phyloP scores from a whole-genome alignment of 2,329 filamentous ascomycete species.

The Sclerotinia borealis region DNA sequence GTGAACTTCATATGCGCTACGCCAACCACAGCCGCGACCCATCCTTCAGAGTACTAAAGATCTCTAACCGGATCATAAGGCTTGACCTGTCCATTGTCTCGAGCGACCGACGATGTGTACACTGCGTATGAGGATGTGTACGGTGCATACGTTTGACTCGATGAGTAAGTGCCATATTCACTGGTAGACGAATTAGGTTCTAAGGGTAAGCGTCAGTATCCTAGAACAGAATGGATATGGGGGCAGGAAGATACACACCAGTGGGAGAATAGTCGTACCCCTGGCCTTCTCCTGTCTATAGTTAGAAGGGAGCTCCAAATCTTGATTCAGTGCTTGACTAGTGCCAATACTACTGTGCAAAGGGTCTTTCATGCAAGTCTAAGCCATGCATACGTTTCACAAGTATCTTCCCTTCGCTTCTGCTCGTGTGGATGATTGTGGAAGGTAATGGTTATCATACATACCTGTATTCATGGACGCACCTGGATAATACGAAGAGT shows the following conservation, averaged over 20 bases:
- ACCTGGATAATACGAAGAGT: neutral
- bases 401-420: neutral
- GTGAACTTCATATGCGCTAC: neutral
- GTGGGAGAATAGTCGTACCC: neutral
- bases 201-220: neutral
- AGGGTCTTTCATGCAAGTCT: neutral
- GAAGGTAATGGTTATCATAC: neutral
- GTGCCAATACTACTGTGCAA: neutral
- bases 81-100: neutral
- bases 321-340: neutral
- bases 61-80: conserved; percentile 20
- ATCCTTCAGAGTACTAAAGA: neutral
- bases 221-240: neutral
- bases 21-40: neutral
- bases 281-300: neutral
- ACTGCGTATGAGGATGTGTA: neutral
- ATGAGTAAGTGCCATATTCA: neutral
- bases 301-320: neutral
- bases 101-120: neutral
- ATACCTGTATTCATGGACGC: conserved; percentile 4
- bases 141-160: neutral
- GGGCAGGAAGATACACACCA: neutral
- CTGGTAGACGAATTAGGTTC: neutral
- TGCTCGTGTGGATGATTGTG: neutral
- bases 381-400: neutral